Base-by-base conservation (phyloP, 805 yeast species). In the Kazachstania martiniae region DNA sequence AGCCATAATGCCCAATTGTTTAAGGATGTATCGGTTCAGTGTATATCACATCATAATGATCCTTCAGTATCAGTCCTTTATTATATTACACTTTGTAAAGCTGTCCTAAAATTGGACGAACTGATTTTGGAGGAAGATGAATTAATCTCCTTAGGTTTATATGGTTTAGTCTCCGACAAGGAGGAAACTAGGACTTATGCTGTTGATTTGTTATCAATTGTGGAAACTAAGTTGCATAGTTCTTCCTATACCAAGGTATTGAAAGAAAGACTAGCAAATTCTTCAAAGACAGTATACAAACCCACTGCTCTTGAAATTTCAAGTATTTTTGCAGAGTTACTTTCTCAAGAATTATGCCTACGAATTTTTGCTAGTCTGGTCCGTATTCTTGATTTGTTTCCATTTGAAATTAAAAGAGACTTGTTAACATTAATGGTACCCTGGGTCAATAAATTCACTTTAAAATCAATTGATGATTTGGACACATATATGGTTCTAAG, bases 381-480 rank as follows among this genome's bases (percentile, higher is more conserved):
- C 64, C 72, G 67, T 67, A 74, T 44, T 76, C 82, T 57, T 74
- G 76, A 47, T 67, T 68, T 28, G 78, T 78, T 32, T 31, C 61
- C 67, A 25, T 63, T 64, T 32, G 68, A 68, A 16, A 69, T 81
- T 1, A 68, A 91, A 47, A 72, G 83, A 36, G 95, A 87, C 51
- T 68, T 89, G 9, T 59, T 89, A 35, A 75, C 91, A 0, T 77
- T 87, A 16, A 55, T 91, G 31, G 62, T 84, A 8, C 96, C 98
- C 1, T 91, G 97, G 96, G 73, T 87, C n/a, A 91, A 82, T 47
- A 72, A 77, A 2, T 76, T 87, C 27, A 82, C 78, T 28, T 62
- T 89, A 34, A 69, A 70, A 25, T 51, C 59, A 5, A 65, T 65
- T 7, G 63, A 63, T 16, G 67, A 60, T 27, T 43, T 59, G n/a